Evolutionary conservation across 345 rosid species (phyloP), one percentile per base, ranked within the genome.

Genomic region (Acer yangbiense): DNA sequence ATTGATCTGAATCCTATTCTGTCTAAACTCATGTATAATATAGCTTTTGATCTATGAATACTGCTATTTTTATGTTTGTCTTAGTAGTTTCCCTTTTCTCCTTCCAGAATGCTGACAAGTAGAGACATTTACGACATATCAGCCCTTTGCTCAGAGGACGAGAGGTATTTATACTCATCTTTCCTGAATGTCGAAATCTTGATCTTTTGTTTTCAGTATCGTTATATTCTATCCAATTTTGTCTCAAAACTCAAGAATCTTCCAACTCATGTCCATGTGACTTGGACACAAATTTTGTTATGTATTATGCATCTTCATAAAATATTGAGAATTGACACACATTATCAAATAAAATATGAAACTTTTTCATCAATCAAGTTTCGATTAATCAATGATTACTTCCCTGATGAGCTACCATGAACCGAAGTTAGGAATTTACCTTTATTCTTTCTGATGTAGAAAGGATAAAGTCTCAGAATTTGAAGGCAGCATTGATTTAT

Each of bases 81-180:
- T 52, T 50, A 65, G 43, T 32, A 5, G n/a, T 11, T 21, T 67
- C 32, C 21, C 41, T 9, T 76, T 81, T 77, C 68, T 64, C 62
- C 68, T 61, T 79, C 74, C 89, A 90, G 97, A 83, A 85, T 83
- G 71, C 91, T 95, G 73, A 89, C 90, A 55, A 81, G 84, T 74
- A 86, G 83, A 84, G 96, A 86, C 48, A 87, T 93, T 68, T 91
- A 92, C 48, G 99, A 92, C 93, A 93, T 92, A 80, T 86, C 93
- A 52, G 94, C 97, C 69, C 94, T 95, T 68, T 93, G 98, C 88
- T 85, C 93, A 9, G 84, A 87, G 57, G 70, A 87, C 18, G 92
- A 93, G 87, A 92, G 98, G 98, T 93, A 82, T 80, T 71, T 57
- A 11, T 55, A 29, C 63, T 64, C 5, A 27, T 68, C 65, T 41